Conservation (phyloP, 345 rosid species). For the Camelina neglecta region DNA sequence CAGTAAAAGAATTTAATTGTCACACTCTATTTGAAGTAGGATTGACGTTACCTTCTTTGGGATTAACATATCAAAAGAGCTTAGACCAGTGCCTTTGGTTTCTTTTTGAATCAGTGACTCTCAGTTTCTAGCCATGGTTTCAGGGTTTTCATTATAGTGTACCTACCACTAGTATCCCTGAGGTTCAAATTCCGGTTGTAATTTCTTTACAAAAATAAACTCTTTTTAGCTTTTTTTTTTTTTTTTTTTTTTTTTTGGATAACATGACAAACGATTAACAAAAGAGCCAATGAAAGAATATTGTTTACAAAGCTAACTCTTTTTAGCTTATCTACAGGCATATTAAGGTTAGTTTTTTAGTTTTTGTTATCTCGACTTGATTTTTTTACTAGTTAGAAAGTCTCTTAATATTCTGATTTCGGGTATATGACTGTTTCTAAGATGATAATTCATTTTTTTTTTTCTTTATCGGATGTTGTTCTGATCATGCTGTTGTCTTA, state of each 20-base stretch:
- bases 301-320: too few relatives aligned
- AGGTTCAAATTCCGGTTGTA: not conserved
- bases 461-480: not conserved
- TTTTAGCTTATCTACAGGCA: too few relatives aligned
- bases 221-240: too few relatives aligned
- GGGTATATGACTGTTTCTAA: not conserved
- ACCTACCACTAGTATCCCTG: not conserved
- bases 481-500: too few relatives aligned
- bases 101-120: too few relatives aligned
- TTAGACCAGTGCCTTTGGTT: too few relatives aligned
- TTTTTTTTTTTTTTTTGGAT: too few relatives aligned
- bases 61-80: too few relatives aligned
- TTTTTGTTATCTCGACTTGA: not conserved
- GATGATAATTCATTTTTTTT: not conserved
- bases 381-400: not conserved
- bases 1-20: conserved; percentile 1
- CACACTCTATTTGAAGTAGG: not conserved
- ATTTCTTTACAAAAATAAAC: too few relatives aligned
- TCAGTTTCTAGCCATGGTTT: too few relatives aligned
- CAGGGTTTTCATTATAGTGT: not conserved
- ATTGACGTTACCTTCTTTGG: not conserved
- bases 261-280: too few relatives aligned
- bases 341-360: not conserved
- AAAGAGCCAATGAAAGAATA: too few relatives aligned
- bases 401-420: not conserved